Evolutionary conservation across 805 yeast species (phyloP).

Genomic region (Candida pseudofarinosa): DNA sequence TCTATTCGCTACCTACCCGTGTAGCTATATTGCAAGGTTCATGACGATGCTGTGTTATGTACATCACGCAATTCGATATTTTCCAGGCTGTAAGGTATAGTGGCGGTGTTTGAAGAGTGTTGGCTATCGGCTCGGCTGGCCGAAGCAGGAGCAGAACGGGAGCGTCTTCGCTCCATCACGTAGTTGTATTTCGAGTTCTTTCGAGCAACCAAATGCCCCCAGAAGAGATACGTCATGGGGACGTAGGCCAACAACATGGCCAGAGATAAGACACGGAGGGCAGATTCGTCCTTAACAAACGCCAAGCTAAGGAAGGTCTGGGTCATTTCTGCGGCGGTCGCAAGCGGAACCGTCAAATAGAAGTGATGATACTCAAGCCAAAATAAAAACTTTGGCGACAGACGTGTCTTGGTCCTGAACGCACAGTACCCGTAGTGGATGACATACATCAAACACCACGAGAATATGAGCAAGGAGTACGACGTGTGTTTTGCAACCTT

Average conservation of each 20-base stretch:
- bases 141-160: neutral
- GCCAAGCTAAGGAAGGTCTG: slow-evolving; percentile 32
- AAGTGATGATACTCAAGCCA: slow-evolving; percentile 34
- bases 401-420: slow-evolving; percentile 31
- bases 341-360: slow-evolving; percentile 31
- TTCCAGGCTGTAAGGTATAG: neutral
- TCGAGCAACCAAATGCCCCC: slow-evolving; percentile 25
- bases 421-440: slow-evolving; percentile 33
- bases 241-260: slow-evolving; percentile 26
- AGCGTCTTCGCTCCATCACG: slow-evolving; percentile 8
- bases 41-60: too few species aligned
- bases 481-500: slow-evolving; percentile 38
- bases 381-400: slow-evolving; percentile 32
- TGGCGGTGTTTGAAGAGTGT: neutral
- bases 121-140: neutral
- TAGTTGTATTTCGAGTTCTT: slow-evolving; percentile 16
- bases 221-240: slow-evolving; percentile 33
- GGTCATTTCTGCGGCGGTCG: slow-evolving; percentile 31
- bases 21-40: too few species aligned
- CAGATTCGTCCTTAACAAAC: slow-evolving; percentile 21
- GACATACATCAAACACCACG: slow-evolving; percentile 33
- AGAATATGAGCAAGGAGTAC: slow-evolving; percentile 32
- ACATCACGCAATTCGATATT: too few species aligned
- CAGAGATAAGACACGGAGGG: slow-evolving; percentile 24
- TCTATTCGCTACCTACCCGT: too few species aligned